Percentiles rank a stretch among this genome's conserved stretches.
Conservation (phyloP, 257 asterid species). For the Cordia subcordata region DNA sequence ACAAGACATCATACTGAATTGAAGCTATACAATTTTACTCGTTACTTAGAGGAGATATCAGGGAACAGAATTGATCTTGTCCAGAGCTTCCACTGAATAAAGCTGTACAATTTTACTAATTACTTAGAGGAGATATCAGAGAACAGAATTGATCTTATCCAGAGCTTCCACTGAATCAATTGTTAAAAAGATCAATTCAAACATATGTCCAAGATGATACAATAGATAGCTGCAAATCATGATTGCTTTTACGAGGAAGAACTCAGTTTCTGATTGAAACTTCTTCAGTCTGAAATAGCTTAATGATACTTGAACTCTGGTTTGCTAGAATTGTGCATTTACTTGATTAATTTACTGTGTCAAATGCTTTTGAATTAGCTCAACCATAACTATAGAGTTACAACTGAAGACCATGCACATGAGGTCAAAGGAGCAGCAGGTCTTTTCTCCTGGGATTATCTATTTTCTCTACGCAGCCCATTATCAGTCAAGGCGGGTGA, state of each 20-base stretch:
- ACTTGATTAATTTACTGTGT: background rate
- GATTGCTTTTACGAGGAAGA: no score
- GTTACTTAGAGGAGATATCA: no score
- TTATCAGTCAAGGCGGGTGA: constrained; percentile 75
- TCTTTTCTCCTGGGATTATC: constrained; percentile 88
- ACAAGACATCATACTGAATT: background rate
- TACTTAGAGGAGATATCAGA: no score
- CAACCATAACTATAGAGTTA: constrained; percentile 75
- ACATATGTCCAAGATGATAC: no score
- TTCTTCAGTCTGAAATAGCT: background rate
- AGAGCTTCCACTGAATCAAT: no score
- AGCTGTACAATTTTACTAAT: no score
- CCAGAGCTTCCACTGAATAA: no score
- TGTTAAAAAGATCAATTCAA: no score
- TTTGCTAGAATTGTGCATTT: background rate
- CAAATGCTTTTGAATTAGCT: constrained; percentile 34
- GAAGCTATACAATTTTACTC: background rate
- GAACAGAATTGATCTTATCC: no score
- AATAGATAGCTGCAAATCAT: no score
- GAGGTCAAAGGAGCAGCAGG: constrained; percentile 91
- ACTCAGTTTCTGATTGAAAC: background rate
- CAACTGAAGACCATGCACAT: constrained; percentile 83
- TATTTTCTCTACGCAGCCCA: constrained; percentile 75
- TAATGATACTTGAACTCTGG: background rate
- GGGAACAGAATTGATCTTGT: no score